phyloP scores from a whole-genome alignment of 1,284 basidiomycete species.

The Agroathelia rolfsii region DNA sequence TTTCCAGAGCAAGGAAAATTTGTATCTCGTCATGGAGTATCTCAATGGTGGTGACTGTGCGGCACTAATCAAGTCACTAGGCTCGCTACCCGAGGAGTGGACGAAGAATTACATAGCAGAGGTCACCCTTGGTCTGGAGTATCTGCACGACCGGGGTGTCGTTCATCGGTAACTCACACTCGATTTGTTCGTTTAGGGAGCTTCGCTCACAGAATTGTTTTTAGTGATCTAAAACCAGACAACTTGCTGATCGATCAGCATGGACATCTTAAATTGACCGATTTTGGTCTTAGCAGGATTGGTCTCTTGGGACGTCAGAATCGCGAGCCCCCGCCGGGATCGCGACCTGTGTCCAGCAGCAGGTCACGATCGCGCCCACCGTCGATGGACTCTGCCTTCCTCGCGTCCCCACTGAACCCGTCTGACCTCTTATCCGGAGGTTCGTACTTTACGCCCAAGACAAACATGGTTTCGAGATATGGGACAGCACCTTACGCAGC shows the following conservation, averaged over 20 bases:
- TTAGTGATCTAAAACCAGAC: slow-evolving; percentile 95
- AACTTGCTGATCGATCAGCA: slow-evolving; percentile 94
- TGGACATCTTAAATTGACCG: slow-evolving; percentile 94
- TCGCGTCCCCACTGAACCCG: slow-evolving; percentile 61
- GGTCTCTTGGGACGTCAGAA: slow-evolving; percentile 96
- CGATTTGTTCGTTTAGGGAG: neutral
- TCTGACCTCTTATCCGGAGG: slow-evolving; percentile 46
- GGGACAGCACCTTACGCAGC: slow-evolving; percentile 57
- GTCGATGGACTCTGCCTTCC: slow-evolving; percentile 75
- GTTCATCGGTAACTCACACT: slow-evolving; percentile 81
- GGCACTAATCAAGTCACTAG: slow-evolving; percentile 92
- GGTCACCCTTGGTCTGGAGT: slow-evolving; percentile 90
- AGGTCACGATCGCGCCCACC: slow-evolving; percentile 66
- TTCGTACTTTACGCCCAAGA: slow-evolving; percentile 76
- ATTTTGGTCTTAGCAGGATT: slow-evolving; percentile 95
- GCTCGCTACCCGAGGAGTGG: slow-evolving; percentile 92
- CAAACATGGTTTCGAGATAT: slow-evolving; percentile 42
- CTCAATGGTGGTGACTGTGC: slow-evolving; percentile 96
- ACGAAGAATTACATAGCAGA: slow-evolving; percentile 94
- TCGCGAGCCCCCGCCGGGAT: slow-evolving; percentile 49
- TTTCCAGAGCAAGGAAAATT: slow-evolving; percentile 97
- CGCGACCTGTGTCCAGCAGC: slow-evolving; percentile 45
- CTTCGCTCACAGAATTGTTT: slow-evolving; percentile 10
- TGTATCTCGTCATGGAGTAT: slow-evolving; percentile 99
- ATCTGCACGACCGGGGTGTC: slow-evolving; percentile 87